Base-by-base conservation (phyloP, 164 flowering plant species). In the Houttuynia cordata region DNA sequence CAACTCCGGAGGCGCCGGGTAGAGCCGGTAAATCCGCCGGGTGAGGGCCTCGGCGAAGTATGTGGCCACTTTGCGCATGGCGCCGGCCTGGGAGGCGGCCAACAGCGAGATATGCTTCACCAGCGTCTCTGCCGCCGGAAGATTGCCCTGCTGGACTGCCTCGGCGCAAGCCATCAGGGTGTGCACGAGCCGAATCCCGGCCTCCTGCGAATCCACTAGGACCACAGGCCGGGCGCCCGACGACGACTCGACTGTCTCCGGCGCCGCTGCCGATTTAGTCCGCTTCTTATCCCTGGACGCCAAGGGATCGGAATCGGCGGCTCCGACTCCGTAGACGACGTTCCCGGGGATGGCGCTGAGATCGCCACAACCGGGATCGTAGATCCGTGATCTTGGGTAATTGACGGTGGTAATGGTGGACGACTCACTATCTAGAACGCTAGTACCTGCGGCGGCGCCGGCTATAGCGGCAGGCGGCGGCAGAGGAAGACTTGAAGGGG, bases 21-120 rank as follows among this genome's bases (percentile, higher is more conserved):
- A 75, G 18, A 77, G 21, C 24, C 73, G 39, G 78, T 83, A 91
- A 60, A 91, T 88, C 40, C 85, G 77, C 12, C 83, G 76, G 19
- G 82, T 81, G 10, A 88, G 70, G 8, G 90, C 90, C 57, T 79
- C 78, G 1, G 84, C 86, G 67, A 85, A 89, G 68, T 75, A 83
- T 3, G 80, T 80, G 7, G 93, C 97, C 1, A 90, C 95, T 63
- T 85, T 87, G 7, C 87, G 59, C 97, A 90, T 87, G 0, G 97
- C 82, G 0, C 97, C 95, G n/a, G 82, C 83, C 63, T 90, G 97
- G 0, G 91, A 79, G 0, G 77, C 72, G 1, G 97, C 93, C 9
- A 90, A 78, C 0, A 76, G 0, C 0, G 82, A 73, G n/a, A 86
- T 77, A 70, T 81, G 91, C 65, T 86, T 86, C 14, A 85, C 81